phyloP scores from a whole-genome alignment of 2,329 filamentous ascomycete genomes.

The Pyrenochaeta sp. region DNA sequence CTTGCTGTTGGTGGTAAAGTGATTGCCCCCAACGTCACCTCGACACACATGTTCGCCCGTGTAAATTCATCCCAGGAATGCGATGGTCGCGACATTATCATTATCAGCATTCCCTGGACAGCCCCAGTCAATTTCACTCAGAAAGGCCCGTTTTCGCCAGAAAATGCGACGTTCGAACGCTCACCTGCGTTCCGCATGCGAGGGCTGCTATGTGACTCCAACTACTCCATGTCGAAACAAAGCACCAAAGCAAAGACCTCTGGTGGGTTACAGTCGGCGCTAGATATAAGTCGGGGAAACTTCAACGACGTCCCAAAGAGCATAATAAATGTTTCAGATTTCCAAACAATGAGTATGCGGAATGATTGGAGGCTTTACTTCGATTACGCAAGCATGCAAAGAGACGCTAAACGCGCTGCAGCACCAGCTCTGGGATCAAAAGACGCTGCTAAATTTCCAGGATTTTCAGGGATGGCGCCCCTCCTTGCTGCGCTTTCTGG shows the following conservation, averaged over 20 bases:
- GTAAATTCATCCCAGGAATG: slow-evolving; percentile 22
- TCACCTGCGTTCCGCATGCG: slow-evolving; percentile 22
- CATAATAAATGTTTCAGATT: neutral
- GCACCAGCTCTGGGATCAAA: no score
- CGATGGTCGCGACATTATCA: slow-evolving; percentile 19
- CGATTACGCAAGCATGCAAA: slow-evolving; percentile 1
- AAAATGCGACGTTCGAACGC: slow-evolving; percentile 17
- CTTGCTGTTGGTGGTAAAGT: neutral
- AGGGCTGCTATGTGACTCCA: slow-evolving; percentile 13
- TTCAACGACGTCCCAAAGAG: no score
- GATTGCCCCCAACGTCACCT: slow-evolving; percentile 3
- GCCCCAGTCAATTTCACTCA: neutral
- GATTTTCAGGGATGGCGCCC: no score
- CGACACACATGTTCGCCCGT: slow-evolving; percentile 14
- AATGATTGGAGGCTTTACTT: slow-evolving; percentile 10
- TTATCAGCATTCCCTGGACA: slow-evolving; percentile 28
- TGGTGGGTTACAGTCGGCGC: neutral
- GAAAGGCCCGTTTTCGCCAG: neutral
- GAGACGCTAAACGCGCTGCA: no score
- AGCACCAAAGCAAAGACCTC: neutral
- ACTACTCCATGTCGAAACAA: slow-evolving; percentile 1
- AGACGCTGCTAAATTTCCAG: no score
- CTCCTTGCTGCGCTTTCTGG: no score
- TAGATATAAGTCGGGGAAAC: neutral
- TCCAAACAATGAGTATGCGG: neutral